Evolutionary conservation across 257 asterid genomes (phyloP), one percentile per base, ranked within the genome.

Genomic region (Plantago ovata): DNA sequence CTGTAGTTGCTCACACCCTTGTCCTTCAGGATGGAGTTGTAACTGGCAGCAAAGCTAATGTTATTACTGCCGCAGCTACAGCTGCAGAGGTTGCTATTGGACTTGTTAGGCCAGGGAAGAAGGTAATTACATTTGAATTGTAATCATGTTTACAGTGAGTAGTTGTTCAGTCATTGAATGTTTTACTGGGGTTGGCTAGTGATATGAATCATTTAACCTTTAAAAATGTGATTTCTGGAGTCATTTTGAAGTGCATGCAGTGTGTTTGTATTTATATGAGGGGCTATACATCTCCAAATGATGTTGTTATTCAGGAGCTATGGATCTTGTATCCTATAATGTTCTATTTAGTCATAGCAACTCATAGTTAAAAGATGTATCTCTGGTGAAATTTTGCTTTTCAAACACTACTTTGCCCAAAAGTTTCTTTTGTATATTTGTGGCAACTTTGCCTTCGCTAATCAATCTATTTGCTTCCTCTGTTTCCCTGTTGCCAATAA

Each of bases 41-140:
- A 43, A 84, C 89, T 9, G 98, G 98, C 60, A 81, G 84, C 59
- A 86, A 85, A 54, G 97, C 97, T 67, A 95, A 89, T 75, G 97
- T 89, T 50, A 80, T 89, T 77, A 84, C 91, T 32, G 96, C 98
- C n/a, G 94, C 96, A 42, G 87, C 81, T 77, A 84, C 96, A 2
- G 96, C 98, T 10, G 96, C 98, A 10, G 98, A 87, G 77, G 98
- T 90, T 66, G 96, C 98, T 19, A 47, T 90, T 77, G 76, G 98
- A 71, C 96, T 90, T n/a, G 84, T 90, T 41, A 79, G 95, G 57
- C 98, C 98, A 0, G 98, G 98, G 47, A 87, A 65, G 71, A 90
- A 84, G 82, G 98, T 90, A 77, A 2, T 38, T 18, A 18, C 36
- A 28, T 8, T 3, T 28, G 7, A 1, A 1, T 28, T 4, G 36